Evolutionary conservation across 495 filamentous ascomycete species (phyloP).

Genomic region (Talaromyces stipitatus): DNA sequence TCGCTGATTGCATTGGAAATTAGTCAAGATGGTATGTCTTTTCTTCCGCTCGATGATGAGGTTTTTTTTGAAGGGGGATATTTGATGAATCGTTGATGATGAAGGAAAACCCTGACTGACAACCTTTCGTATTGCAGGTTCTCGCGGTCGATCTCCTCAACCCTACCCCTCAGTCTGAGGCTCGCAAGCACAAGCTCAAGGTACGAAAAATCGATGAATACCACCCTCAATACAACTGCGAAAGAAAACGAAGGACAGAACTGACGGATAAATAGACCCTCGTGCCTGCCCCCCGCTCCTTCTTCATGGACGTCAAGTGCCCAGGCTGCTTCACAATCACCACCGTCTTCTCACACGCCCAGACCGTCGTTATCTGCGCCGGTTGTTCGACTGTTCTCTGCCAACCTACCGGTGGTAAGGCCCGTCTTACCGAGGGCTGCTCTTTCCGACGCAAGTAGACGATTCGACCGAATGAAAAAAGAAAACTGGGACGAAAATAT

Average conservation of each 20-base stretch:
- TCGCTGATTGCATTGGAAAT: conserved; percentile 41
- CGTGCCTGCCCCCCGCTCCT: conserved; percentile 91
- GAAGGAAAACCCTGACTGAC: conserved; percentile 12
- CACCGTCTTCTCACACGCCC: conserved; percentile 99
- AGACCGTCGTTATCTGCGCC: conserved; percentile 98
- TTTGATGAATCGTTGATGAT: not conserved
- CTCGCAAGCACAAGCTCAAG: conserved; percentile 99
- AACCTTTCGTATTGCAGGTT: conserved; percentile 58
- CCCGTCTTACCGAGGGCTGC: conserved; percentile 94
- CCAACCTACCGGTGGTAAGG: conserved; percentile 98
- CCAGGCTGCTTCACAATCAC: conserved; percentile 99
- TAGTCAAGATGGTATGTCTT: conserved; percentile 43
- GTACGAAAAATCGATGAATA: conserved; percentile 43
- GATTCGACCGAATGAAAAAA: not conserved
- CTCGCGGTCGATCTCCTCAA: conserved; percentile 99
- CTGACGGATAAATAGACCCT: conserved; percentile 53
- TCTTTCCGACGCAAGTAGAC: conserved; percentile 98
- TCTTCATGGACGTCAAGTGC: conserved; percentile 99
- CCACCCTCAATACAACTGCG: not conserved
- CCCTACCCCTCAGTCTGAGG: conserved; percentile 90
- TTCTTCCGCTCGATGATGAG: not conserved
- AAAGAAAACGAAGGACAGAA: conserved; percentile 6
- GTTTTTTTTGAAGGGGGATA: not conserved
- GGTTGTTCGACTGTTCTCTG: conserved; percentile 96
- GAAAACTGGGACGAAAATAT: not conserved